phyloP scores from a whole-genome alignment of 768 basidiomycete species.

The Amanita pallidorosea region DNA sequence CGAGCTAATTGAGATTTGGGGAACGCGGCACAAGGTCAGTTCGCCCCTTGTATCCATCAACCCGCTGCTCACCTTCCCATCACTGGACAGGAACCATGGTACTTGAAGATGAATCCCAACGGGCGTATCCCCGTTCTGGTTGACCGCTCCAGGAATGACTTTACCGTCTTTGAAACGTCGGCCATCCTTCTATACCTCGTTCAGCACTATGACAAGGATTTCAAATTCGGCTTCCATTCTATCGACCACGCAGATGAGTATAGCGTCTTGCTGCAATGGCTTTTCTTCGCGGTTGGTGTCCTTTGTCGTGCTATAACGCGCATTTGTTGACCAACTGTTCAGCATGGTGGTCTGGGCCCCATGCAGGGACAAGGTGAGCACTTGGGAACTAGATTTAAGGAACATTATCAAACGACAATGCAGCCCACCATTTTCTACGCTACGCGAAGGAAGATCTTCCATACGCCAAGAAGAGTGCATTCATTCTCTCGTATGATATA shows the following conservation, averaged over 20 bases:
- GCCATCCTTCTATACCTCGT: conserved; percentile 76
- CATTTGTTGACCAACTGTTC: conserved; percentile 2
- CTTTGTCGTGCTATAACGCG: not conserved
- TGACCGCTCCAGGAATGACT: conserved; percentile 51
- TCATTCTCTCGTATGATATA: not conserved
- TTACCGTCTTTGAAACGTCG: conserved; percentile 64
- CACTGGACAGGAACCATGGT: conserved; percentile 47
- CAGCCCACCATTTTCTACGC: not conserved
- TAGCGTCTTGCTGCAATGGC: conserved; percentile 75
- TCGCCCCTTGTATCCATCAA: not conserved
- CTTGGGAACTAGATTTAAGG: not conserved
- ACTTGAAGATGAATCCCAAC: conserved; percentile 64
- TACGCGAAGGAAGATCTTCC: conserved; percentile 57
- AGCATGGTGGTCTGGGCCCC: conserved; percentile 80
- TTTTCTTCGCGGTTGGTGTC: conserved; percentile 62
- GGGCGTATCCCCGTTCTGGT: conserved; percentile 61
- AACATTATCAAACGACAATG: not conserved
- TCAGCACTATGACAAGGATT: conserved; percentile 70
- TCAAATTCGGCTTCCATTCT: conserved; percentile 56
- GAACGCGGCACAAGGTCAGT: conserved; percentile 21
- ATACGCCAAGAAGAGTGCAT: conserved; percentile 52
- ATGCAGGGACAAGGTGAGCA: conserved; percentile 65
- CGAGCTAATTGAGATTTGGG: conserved; percentile 28
- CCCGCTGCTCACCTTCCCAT: not conserved
- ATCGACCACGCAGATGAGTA: conserved; percentile 43